Evolutionary conservation across 129 eudicot species (phyloP).

Genomic region (Daucus carota): DH1_v3.0 NC_030384.2:41056501-41057000

Average conservation of each 20-base stretch:
- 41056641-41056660: not conserved
- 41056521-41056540: not conserved
- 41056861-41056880: not conserved
- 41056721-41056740: not conserved
- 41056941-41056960: conserved; percentile 24
- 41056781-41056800: too few relatives aligned
- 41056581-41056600: not conserved
- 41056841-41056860: not conserved
- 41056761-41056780: not conserved
- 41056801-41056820: not conserved
- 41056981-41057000: conserved; percentile 91
- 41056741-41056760: not conserved
- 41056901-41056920: not conserved
- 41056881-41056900: not conserved
- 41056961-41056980: conserved; percentile 99
- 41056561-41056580: not conserved
- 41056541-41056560: not conserved
- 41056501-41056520: too few relatives aligned
- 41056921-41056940: not conserved
- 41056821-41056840: not conserved
- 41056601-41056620: not conserved
- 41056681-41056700: not conserved
- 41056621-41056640: not conserved
- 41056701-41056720: too few relatives aligned
- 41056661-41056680: not conserved